These are phyloP conservation scores for Colletotrichum orbiculare DNA, from an alignment of 2,329 filamentous ascomycete genomes.

Conservation along the genomic window DNA sequence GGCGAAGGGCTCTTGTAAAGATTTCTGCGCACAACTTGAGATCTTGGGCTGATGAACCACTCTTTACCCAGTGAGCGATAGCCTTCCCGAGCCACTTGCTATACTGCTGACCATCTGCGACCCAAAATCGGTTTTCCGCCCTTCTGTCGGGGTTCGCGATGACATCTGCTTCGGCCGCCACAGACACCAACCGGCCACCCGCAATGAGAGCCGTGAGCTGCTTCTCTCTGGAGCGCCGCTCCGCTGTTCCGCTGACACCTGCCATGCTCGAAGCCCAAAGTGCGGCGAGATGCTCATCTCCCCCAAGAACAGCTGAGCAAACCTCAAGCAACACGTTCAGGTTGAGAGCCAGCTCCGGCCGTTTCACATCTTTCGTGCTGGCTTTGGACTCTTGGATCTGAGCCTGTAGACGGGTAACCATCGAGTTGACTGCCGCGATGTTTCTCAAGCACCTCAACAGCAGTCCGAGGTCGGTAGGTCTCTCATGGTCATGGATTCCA, in stretches of 20 bases:
- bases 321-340: conserved; percentile 57
- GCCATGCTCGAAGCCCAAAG: conserved; percentile 51
- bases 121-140: conserved; percentile 60
- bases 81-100: conserved; percentile 77
- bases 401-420: conserved; percentile 75
- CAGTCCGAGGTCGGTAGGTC: conserved; percentile 53
- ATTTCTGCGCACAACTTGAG: conserved; percentile 58
- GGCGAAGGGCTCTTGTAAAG: conserved; percentile 69
- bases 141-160: conserved; percentile 52
- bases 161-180: conserved; percentile 66
- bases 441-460: conserved; percentile 77
- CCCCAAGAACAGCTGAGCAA: conserved; percentile 53
- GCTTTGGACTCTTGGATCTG: conserved; percentile 64
- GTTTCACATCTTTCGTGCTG: conserved; percentile 49
- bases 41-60: conserved; percentile 45
- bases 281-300: conserved; percentile 47
- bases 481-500: conserved; percentile 25
- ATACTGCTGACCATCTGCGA: conserved; percentile 73
- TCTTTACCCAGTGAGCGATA: conserved; percentile 59
- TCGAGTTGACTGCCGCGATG: conserved; percentile 80
- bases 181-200: conserved; percentile 60
- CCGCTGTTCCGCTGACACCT: conserved; percentile 35
- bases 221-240: conserved; percentile 50
- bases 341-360: conserved; percentile 56
- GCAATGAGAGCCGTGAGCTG: conserved; percentile 60